Base-by-base conservation (phyloP, 805 yeast species). In the Kazachstania africana region DNA sequence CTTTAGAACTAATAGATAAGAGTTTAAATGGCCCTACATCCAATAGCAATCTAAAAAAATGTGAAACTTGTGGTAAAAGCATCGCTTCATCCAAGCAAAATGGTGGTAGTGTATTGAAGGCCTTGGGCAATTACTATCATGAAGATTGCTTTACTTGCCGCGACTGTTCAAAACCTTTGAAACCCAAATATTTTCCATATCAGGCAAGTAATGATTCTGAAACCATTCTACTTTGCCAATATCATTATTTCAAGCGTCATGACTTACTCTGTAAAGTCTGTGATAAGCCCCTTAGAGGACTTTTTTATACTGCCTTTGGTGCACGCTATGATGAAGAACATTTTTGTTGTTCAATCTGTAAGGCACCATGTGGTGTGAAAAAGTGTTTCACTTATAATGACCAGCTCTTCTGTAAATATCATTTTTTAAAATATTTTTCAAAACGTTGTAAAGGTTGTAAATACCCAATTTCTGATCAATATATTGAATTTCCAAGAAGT, bases 251-350 rank as follows among this genome's bases (percentile, higher is more conserved):
- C 62, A 75, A 72, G 50, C 70, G 94, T 43, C 69, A 85, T 35
- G 80, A 82, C 35, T 66, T 91, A 31, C 70, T 91, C n/a, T 91
- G 99, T 50, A 70, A 68, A 48, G 80, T 75, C 12, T 91, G 99
- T 59, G 72, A 82, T 40, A 71, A 69, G 16, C 94, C 95, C 4
- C 64, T 93, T 31, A 62, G 95, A 44, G 96, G 96, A 0, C 80
- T 94, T 2, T 88, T 88, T 57, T 85, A 87, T 36, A 87, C 95
- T 1, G 96, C 96, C 0, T 70, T 87, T 46, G 94, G 94, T 9
- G 74, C 77, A 44, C 81, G 88, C 48, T 91, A 84, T 54, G 97
- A 91, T 48, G 77, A 88, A 32, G 95, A 91, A 44, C 98, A 91
- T 57, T 91, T 93, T 57, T 80, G 83, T 34, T 93, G 98, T 59